Percentiles rank a stretch among this genome's conserved stretches.
Evolutionary conservation across 2,329 filamentous ascomycete genomes (phyloP).

Genomic region (Ophiostoma novo-ulmi): DNA sequence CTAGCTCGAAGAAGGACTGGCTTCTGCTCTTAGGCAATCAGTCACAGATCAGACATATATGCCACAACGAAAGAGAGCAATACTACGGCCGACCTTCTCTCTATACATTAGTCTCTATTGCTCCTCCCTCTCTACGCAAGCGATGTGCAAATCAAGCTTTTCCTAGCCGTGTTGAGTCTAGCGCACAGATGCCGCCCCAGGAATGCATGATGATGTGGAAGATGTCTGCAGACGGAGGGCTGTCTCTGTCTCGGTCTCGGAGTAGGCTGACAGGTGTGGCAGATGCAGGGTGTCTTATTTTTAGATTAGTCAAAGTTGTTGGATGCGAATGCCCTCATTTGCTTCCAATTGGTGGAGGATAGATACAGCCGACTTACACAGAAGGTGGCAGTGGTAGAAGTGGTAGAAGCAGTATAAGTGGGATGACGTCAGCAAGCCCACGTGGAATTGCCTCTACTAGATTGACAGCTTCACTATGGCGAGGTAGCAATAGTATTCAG

Average conservation of each 20-base stretch:
- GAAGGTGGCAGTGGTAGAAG: neutral
- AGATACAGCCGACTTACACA: neutral
- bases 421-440: neutral
- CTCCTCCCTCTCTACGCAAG: neutral
- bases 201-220: slow-evolving; percentile 6
- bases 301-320: neutral
- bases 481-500: neutral
- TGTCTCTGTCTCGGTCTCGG: neutral
- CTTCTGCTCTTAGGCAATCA: no score
- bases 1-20: neutral
- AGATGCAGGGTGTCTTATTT: neutral
- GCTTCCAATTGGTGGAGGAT: no score
- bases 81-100: neutral
- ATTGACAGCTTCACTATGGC: neutral
- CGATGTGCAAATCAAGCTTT: neutral
- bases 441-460: neutral
- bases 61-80: neutral
- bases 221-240: neutral
- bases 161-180: neutral
- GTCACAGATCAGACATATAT: neutral
- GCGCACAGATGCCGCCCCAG: neutral
- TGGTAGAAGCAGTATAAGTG: no score
- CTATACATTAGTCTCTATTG: neutral
- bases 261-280: neutral
- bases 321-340: no score